A percentile compares a stretch with the other conserved stretches of the same genome.
Evolutionary conservation across 345 rosid genomes (phyloP).

Genomic region (Jatropha curcas): DNA sequence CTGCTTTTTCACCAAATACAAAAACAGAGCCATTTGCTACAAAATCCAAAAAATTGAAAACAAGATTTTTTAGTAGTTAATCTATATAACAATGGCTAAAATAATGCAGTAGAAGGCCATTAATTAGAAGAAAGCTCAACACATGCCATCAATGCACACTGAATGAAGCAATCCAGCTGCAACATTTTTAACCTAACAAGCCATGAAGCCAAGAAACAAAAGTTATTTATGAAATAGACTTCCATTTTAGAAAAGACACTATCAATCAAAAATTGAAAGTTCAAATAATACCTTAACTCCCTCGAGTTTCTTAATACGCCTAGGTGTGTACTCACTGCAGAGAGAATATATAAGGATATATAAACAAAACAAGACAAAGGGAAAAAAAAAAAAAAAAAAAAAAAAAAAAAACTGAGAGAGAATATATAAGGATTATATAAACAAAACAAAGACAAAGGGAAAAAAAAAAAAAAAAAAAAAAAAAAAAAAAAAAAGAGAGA

Average conservation of each 20-base stretch:
- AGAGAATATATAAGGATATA: constrained; percentile 15
- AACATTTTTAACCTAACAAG: constrained; percentile 60
- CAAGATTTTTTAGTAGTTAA: constrained; percentile 14
- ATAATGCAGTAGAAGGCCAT: constrained; percentile 12
- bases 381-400: constrained; percentile 21
- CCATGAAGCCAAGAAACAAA: constrained; percentile 27
- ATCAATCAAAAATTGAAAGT: constrained; percentile 17
- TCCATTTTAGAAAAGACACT: constrained; percentile 6
- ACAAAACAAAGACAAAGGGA: too few species aligned
- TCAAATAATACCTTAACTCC: constrained; percentile 62
- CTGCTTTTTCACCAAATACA: constrained; percentile 74
- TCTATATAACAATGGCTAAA: background rate
- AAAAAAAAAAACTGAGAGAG: too few species aligned
- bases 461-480: too few species aligned
- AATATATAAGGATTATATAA: too few species aligned
- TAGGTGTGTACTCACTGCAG: constrained; percentile 92
- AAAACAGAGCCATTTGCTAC: constrained; percentile 79
- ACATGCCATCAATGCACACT: constrained; percentile 78
- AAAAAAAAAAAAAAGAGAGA: too few species aligned
- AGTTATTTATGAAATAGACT: constrained; percentile 15
- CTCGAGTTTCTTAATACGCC: constrained; percentile 85
- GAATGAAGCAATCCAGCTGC: constrained; percentile 94
- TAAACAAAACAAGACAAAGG: constrained; percentile 19
- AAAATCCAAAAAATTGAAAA: constrained; percentile 20
- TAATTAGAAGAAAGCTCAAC: constrained; percentile 12